Evolutionary conservation across 805 yeast genomes (phyloP).

Genomic region (Lachancea sp.): DNA sequence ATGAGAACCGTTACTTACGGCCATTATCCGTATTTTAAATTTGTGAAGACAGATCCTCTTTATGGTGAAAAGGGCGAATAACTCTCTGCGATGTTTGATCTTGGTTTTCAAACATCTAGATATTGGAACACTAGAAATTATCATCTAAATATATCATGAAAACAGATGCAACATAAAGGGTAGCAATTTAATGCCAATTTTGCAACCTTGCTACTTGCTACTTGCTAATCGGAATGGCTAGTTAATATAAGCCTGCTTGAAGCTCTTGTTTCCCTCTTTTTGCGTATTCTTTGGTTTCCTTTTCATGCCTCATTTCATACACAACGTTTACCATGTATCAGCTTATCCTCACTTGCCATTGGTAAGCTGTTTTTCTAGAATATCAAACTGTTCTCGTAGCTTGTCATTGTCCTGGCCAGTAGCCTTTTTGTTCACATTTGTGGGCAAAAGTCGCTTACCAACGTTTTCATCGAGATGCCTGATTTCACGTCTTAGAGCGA

Average conservation of each 20-base stretch:
- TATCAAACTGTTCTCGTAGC: constrained; percentile 23
- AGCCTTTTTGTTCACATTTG: constrained; percentile 29
- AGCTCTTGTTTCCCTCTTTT: too few relatives aligned
- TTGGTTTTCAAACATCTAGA: background rate
- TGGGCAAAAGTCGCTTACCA: constrained; percentile 29
- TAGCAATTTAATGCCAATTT: too few relatives aligned
- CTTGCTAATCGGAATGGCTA: too few relatives aligned
- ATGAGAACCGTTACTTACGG: background rate
- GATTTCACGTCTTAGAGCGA: constrained; percentile 24
- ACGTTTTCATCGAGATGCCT: constrained; percentile 27
- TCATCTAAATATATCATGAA: background rate
- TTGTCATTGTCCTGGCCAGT: constrained; percentile 32
- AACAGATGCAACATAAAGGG: too few relatives aligned
- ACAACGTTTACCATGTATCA: background rate
- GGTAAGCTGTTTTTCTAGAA: constrained; percentile 12
- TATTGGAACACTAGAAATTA: too few relatives aligned
- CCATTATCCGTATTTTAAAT: too few relatives aligned
- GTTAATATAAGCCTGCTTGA: too few relatives aligned
- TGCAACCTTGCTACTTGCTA: too few relatives aligned
- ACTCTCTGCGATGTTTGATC: background rate
- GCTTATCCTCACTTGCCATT: background rate
- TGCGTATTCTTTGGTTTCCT: too few relatives aligned
- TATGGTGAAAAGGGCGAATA: background rate
- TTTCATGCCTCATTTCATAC: too few relatives aligned
- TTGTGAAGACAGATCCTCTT: too few relatives aligned